Evolutionary conservation across 2,329 filamentous ascomycete genomes (phyloP), one percentile per base, ranked within the genome.

Genomic region (Colletotrichum theobromicola): DNA sequence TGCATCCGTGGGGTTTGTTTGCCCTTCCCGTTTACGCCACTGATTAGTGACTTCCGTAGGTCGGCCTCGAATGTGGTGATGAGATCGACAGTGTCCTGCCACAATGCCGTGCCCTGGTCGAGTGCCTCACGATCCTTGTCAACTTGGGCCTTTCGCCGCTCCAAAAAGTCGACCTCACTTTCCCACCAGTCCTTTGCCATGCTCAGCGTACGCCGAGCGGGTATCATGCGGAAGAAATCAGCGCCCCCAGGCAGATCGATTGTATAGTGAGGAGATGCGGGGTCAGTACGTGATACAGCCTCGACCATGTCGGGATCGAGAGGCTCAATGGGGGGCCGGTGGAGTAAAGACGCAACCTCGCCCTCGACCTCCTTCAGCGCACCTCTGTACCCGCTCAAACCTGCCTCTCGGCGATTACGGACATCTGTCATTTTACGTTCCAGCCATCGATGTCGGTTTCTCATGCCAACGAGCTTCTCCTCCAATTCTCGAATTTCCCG

Each of bases 121-220:
- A 96, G 86, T 2, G 94, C 94, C 5, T 86, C 82, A 21, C 88
- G 88, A 76, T 96, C 94, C 60, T 86, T 87, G 34, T 92, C 88
- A 2, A 93, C 90, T 30, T 89, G 87, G 10, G 83, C 79, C 76
- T 90, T 90, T 72, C 89, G 89, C 58, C 85, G 84, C 64, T 91
- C 85, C 4, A 94, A 84, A 0, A 90, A 83, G 2, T 83, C 83
- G 2, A 92, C 85, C 77, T 95, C 93, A 7, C 89, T 88, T 68
- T 90, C 87, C 91, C 93, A 95, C 88, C 93, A 94, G 16, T 92
- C 88, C 74, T 87, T 90, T 0, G 93, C 94, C 92, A 95, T 93
- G 16, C 90, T 90, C 2, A 93, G 81, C 0, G 93, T 95, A 61
- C 94, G 87, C 21, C 93, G 88, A 77, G 93, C 90, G 0, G 91